These are phyloP conservation scores for Salix viminalis DNA, from an alignment of 345 rosid species.

Conservation along the genomic window DNA sequence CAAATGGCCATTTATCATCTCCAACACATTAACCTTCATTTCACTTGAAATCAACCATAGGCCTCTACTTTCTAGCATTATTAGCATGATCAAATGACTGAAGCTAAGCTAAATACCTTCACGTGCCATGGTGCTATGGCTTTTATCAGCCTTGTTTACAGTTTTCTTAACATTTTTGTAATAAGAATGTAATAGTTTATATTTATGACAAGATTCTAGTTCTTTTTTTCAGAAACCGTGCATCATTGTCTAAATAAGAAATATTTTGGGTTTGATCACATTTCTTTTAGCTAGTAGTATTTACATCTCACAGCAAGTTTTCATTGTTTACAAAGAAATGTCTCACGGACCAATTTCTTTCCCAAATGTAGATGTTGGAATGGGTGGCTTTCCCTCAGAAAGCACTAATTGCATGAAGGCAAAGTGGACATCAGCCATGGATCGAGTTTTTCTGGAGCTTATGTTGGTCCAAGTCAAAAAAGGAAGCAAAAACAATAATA, in stretches of 20 bases:
- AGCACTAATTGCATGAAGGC: constrained; percentile 23
- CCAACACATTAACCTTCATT: neutral
- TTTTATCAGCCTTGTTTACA: neutral
- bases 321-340: constrained; percentile 1
- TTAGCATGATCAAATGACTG: neutral
- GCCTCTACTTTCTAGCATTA: neutral
- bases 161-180: neutral
- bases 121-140: neutral
- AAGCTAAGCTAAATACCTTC: too few species aligned
- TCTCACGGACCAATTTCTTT: neutral
- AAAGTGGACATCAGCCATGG: constrained; percentile 41
- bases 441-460: constrained; percentile 39
- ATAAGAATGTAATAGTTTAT: neutral
- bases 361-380: constrained; percentile 23
- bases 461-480: constrained; percentile 41
- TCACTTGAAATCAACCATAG: neutral
- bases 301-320: neutral
- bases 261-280: neutral
- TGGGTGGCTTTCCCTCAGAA: constrained; percentile 18
- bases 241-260: neutral
- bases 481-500: constrained; percentile 26
- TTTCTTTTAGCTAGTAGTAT: neutral
- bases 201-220: neutral
- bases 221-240: neutral
- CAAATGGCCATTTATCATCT: neutral